Conservation (phyloP, 163 green algal species). For the Chlorella variabilis region DNA sequence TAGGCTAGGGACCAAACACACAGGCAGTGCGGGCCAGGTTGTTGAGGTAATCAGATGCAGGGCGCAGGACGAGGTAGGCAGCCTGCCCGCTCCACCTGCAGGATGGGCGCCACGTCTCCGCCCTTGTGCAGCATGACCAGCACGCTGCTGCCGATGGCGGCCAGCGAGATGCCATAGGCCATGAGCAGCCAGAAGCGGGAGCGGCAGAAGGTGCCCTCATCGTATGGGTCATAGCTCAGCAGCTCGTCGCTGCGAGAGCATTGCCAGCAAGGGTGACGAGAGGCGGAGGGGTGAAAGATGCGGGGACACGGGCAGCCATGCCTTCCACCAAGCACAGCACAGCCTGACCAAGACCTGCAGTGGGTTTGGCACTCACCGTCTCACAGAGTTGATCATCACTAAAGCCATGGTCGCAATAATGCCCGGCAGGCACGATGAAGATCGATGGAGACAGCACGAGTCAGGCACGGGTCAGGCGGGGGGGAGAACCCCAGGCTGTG, state of each 20-base stretch:
- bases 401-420: slow-evolving; percentile 82
- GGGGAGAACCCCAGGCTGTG: neutral
- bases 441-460: neutral
- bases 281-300: neutral
- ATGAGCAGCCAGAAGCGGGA: slow-evolving; percentile 85
- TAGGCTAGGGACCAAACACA: no score
- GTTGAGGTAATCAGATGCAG: no score
- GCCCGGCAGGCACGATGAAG: slow-evolving; percentile 80
- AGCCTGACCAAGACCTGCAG: no score
- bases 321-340: no score
- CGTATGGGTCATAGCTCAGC: slow-evolving; percentile 74
- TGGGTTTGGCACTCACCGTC: slow-evolving; percentile 38
- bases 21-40: no score
- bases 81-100: slow-evolving; percentile 20
- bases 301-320: no score
- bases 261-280: neutral
- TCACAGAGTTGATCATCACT: slow-evolving; percentile 89
- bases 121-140: slow-evolving; percentile 74
- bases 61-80: no score
- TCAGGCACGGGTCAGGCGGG: neutral
- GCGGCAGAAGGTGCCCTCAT: slow-evolving; percentile 83
- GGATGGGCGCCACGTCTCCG: slow-evolving; percentile 11
- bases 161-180: slow-evolving; percentile 81
- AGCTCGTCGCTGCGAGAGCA: slow-evolving; percentile 65
- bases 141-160: slow-evolving; percentile 66